Evolutionary conservation across 2,329 filamentous ascomycete genomes (phyloP).

Genomic region (Penicillium hesseltinei): DNA sequence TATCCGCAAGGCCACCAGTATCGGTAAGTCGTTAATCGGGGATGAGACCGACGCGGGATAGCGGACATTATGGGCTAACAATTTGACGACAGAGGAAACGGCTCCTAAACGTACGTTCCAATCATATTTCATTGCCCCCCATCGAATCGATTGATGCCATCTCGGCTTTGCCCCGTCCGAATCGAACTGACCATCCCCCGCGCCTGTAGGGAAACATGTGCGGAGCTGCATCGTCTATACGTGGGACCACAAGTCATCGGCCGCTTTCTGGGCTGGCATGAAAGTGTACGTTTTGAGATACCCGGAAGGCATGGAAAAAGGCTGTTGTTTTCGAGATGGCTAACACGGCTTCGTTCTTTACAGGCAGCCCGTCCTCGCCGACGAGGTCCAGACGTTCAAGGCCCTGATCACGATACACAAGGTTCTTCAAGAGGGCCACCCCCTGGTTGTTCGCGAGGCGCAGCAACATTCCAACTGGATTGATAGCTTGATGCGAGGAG

Average conservation of each 20-base stretch:
- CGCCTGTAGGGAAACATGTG: constrained; percentile 75
- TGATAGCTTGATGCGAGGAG: constrained; percentile 82
- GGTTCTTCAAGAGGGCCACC: constrained; percentile 94
- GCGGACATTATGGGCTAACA: constrained; percentile 10
- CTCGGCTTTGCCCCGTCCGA: constrained; percentile 2
- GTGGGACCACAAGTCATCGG: constrained; percentile 96
- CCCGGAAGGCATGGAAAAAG: neutral
- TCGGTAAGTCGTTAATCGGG: constrained; percentile 43
- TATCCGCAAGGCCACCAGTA: constrained; percentile 66
- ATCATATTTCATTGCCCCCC: constrained; percentile 1
- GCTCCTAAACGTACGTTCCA: constrained; percentile 61
- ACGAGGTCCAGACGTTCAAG: constrained; percentile 99
- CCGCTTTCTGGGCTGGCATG: constrained; percentile 95
- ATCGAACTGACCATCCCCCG: constrained; percentile 8
- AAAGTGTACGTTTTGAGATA: constrained; percentile 74
- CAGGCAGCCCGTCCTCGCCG: constrained; percentile 94
- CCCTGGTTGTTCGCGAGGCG: constrained; percentile 80
- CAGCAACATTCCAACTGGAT: constrained; percentile 88
- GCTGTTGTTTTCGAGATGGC: neutral
- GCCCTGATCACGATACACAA: constrained; percentile 96
- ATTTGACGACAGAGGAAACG: constrained; percentile 54
- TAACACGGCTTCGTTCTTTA: constrained; percentile 11
- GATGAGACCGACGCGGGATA: constrained; percentile 6
- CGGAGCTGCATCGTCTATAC: constrained; percentile 97
- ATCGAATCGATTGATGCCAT: constrained; percentile 9